Evolutionary conservation across 2,329 filamentous ascomycete genomes (phyloP), one percentile per base, ranked within the genome.

Genomic region (Ascochyta viciae-villosae): DNA sequence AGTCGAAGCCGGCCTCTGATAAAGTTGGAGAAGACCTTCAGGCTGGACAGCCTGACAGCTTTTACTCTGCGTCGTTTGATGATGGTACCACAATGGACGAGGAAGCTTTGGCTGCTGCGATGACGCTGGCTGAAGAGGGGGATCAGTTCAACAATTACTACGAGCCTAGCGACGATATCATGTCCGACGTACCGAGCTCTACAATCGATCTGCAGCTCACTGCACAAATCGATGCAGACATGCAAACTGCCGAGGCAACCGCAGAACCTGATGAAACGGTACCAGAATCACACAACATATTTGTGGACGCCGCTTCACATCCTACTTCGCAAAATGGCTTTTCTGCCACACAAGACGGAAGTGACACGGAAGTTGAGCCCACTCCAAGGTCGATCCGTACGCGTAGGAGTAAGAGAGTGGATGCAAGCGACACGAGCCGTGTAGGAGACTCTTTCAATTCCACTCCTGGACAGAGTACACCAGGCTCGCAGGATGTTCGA

Each of bases 381-480:
- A 67, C 62, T 3, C 64, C 58, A 4, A 50, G 54, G 29, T 42
- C 51, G 2, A 31, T 35, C 13, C 49, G 49, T 23, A 41, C 53
- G 8, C 49, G 47, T 9, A 53, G 66, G 23, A 48, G 59, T 16
- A 55, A 38, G 12, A 56, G 58, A 48, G 19, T 39, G 4, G 60
- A 46, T 4, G 63, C 62, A 2, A 70, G 56, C 23, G 70, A 69
- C 41, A 65, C 68, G 19, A 76, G 70, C 42, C 65, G 70, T 33
- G 63, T 78, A 3, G 70, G 65, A 24, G 73, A 78, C 34, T 78
- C 76, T 27, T 77, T 78, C 56, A 57, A 51, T 4, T 65, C 46
- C 23, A 62, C 62, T 8, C 50, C 64, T 16, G 57, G 54, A 1
- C 57, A 55, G 27, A 54, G 62, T 19, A 68, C 64, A 15, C 63